Evolutionary conservation across 2,329 filamentous ascomycete genomes (phyloP).

Genomic region (Monosporascus cannonballus): DNA sequence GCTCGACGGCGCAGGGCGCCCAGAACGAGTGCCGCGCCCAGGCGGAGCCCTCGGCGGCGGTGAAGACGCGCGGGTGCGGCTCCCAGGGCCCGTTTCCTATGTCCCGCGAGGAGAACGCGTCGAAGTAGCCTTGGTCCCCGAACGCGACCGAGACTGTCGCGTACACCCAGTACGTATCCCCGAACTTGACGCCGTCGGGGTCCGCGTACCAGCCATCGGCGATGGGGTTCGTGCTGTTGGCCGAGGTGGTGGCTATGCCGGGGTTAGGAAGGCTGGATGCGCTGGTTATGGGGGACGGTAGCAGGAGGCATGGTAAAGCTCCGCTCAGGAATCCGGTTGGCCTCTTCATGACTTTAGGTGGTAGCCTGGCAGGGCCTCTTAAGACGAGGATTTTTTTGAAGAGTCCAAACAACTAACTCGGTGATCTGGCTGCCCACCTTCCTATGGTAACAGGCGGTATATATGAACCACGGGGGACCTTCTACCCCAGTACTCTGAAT

Average conservation of each 20-base stretch:
- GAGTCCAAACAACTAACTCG: too few species aligned
- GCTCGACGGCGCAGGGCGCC: constrained; percentile 4
- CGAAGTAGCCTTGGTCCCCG: not conserved
- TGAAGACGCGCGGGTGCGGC: constrained; percentile 1
- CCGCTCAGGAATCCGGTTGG: not conserved
- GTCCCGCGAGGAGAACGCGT: not conserved
- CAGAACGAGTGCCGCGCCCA: constrained; percentile 4
- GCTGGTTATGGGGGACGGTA: not conserved
- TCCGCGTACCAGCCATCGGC: constrained; percentile 3
- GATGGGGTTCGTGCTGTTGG: constrained; percentile 1
- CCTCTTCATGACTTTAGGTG: not conserved
- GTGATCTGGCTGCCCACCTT: too few species aligned
- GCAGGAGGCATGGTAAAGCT: not conserved
- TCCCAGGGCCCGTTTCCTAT: not conserved
- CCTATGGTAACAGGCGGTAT: too few species aligned
- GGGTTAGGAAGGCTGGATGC: not conserved
- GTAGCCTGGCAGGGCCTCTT: not conserved
- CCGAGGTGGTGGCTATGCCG: not conserved
- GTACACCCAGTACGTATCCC: constrained; percentile 3
- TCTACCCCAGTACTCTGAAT: too few species aligned
- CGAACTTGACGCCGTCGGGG: constrained; percentile 2
- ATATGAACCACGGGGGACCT: too few species aligned
- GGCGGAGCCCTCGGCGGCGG: not conserved
- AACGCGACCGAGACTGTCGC: constrained; percentile 2
- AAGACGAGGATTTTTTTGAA: too few species aligned